Evolutionary conservation across 1,284 basidiomycete species (phyloP).

Genomic region (Phenoliferia sp.): DNA sequence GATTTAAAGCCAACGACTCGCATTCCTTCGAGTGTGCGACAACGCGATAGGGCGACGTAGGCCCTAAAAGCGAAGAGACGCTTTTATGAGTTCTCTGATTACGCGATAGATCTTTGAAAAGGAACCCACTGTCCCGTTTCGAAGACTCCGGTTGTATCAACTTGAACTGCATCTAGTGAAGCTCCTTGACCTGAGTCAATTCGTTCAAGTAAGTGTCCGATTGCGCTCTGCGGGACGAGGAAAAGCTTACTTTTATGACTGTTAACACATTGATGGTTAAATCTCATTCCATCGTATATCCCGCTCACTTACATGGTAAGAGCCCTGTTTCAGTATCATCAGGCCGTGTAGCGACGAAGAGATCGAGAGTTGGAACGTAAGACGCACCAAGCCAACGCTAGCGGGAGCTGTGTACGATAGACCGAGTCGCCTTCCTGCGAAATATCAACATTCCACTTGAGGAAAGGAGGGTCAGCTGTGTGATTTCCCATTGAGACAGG

Average conservation of each 20-base stretch:
- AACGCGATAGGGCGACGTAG: not conserved
- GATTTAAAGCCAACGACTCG: not conserved
- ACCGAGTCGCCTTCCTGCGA: not conserved
- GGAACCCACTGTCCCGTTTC: not conserved
- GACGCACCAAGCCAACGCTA: not conserved
- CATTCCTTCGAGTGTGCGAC: not conserved
- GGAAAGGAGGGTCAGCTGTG: not conserved
- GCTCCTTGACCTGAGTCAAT: not conserved
- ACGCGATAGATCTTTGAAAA: not conserved
- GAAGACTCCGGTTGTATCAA: not conserved
- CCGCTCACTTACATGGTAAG: not conserved
- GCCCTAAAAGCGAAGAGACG: not conserved
- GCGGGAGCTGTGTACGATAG: not conserved
- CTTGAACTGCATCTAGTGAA: not conserved
- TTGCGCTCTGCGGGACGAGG: no score
- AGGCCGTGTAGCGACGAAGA: not conserved
- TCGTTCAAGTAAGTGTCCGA: not conserved
- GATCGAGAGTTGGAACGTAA: not conserved
- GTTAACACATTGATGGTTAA: not conserved
- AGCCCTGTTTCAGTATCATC: not conserved
- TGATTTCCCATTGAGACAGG: not conserved
- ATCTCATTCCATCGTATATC: no score
- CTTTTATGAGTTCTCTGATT: not conserved
- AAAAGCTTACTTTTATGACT: not conserved
- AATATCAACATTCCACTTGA: not conserved